Evolutionary conservation across 2,329 filamentous ascomycete genomes (phyloP), one percentile per base, ranked within the genome.

Genomic region (Fusarium compactum): DNA sequence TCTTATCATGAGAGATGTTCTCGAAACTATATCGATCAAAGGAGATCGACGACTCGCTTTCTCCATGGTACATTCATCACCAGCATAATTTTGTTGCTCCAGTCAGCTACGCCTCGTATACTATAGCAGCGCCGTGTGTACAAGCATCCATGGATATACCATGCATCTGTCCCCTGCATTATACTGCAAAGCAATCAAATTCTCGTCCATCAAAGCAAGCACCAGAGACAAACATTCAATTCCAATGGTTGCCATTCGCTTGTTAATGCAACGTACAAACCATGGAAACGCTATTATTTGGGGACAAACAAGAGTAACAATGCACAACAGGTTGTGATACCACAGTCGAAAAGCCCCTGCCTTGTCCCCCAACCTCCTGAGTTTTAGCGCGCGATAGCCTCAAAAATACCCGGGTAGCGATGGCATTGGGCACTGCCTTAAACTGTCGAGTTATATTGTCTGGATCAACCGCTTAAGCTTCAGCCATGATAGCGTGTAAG

Each of bases 321-420:
- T 46, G 16, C 46, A 48, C 29, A 58, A 46, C 45, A 34, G 22
- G 41, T n/a, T 50, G 16, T 34, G 32, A 54, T 32, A 27, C 60
- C 29, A 48, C 34, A 16, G 38, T 44, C n/a, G 54, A 58, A 58
- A 58, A 45, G 29, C 32, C 54, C 69, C 62, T 71, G 57, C 41
- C 41, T 50, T 56, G 24, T 44, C 41, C 18, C 50, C 70, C 70
- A 69, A 56, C 63, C 70, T 65, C 70, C 70, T 60, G 58, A 69
- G 54, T 38, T 73, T 73, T 69, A 72, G 70, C 40, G 57, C 40
- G 57, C 34, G 16, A 14, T 22, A 10, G 16, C 4, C 25, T 27
- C 15, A 52, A 69, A 52, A 71, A 70, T 71, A 22, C 47, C n/a
- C 16, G 9, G 12, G 25, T 53, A 29, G 16, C n/a, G 18, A 44